Evolutionary conservation across 106 monocot species (phyloP), one percentile per base, ranked within the genome.

Genomic region (Acorus gramineus): DNA sequence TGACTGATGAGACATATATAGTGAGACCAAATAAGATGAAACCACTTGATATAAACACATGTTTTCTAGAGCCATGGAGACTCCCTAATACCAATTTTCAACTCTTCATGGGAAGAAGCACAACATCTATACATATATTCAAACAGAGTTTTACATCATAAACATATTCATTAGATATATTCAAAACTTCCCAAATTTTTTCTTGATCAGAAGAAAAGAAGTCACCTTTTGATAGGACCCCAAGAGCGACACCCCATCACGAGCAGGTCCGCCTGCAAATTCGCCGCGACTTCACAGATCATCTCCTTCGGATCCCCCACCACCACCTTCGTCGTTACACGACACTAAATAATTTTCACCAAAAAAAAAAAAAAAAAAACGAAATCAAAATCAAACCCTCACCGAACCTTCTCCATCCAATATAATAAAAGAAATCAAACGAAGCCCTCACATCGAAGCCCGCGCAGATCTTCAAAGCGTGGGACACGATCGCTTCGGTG

Each of bases 241-340:
- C 79, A 71, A 53, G 84, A 69, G 10, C 93, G 81, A 64, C 84
- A 94, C 8, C 89, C 93, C 89, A 94, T 89, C 49, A 94, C 93
- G 46, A 94, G 79, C 47, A 89, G 74, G 82, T 89, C 89, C 2
- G 89, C 79, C 4, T 77, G 60, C 64, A 75, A 59, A 4, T 77
- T 74, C 6, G 58, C 65, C 14, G 76, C 50, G 10, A 69, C 56
- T 56, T 93, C 75, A 42, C 93, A 93, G 47, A 93, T 89, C 58
- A 59, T 72, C 57, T 86, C 86, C 79, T 89, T 93, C 2, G 93
- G 93, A 63, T 93, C 89, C 44, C 93, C 93, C 44, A 94, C 76
- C 45, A 89, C 74, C 58, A 94, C 86, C 53, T 82, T 28, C 3
- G 79, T 81, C 68, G 78, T 86, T 47, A 82, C 82, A 45, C 67